Evolutionary conservation across 1,284 basidiomycete species (phyloP).

Genomic region (Malassezia nana): DNA sequence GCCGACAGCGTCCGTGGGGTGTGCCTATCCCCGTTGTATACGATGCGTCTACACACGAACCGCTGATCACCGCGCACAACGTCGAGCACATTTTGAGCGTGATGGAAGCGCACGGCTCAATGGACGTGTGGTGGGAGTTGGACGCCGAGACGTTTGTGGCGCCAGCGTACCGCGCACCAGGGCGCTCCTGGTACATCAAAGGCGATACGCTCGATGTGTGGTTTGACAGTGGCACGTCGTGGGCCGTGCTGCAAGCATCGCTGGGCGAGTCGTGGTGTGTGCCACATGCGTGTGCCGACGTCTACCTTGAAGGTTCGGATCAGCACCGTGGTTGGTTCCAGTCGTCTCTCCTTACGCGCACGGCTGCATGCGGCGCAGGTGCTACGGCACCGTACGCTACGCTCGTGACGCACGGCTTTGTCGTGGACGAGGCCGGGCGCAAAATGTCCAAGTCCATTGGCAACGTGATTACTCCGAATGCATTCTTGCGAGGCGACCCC

Average conservation of each 20-base stretch:
- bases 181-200: background rate
- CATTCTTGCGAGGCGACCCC: conserved; percentile 64
- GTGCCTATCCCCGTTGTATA: conserved; percentile 89
- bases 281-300: conserved; percentile 58
- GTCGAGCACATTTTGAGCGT: conserved; percentile 69
- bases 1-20: conserved; percentile 93
- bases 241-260: conserved; percentile 58
- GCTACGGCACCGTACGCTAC: conserved; percentile 60
- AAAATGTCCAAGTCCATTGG: conserved; percentile 99
- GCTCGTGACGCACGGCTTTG: conserved; percentile 92
- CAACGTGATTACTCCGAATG: conserved; percentile 78
- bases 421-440: conserved; percentile 75
- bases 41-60: conserved; percentile 57
- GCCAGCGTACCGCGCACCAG: conserved; percentile 46
- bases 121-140: conserved; percentile 80
- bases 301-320: conserved; percentile 90
- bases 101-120: conserved; percentile 62
- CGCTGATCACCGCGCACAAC: conserved; percentile 59
- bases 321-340: conserved; percentile 99
- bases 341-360: conserved; percentile 74
- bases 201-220: conserved; percentile 94
- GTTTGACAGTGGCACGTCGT: conserved; percentile 96
- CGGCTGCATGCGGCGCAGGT: conserved; percentile 52
- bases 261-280: conserved; percentile 19
- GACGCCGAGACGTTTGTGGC: conserved; percentile 65